phyloP scores from a whole-genome alignment of 2,329 filamentous ascomycete genomes.

The Aspergillus quadricinctus region DNA sequence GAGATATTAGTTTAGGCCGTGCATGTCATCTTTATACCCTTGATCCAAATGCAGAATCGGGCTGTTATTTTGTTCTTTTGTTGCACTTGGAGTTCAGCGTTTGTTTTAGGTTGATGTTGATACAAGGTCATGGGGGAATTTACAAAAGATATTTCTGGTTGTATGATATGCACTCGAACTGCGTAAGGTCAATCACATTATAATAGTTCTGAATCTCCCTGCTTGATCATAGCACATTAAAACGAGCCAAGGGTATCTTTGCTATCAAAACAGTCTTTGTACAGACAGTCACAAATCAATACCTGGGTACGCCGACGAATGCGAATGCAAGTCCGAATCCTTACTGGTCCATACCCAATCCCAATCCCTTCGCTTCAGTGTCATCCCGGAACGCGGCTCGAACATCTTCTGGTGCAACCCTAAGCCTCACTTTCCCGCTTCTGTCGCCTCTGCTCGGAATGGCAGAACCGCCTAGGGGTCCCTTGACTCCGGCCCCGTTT shows the following conservation, averaged over 20 bases:
- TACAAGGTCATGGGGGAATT: constrained; percentile 6
- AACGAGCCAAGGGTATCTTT: constrained; percentile 6
- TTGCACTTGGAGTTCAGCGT: constrained; percentile 28
- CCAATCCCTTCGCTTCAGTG: constrained; percentile 75
- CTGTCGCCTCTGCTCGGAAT: constrained; percentile 67
- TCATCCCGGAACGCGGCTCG: constrained; percentile 84
- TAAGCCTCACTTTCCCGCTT: constrained; percentile 79
- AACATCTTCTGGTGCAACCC: constrained; percentile 87
- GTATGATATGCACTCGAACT: constrained; percentile 6
- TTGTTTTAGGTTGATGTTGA: constrained; percentile 9
- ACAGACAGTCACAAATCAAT: not conserved
- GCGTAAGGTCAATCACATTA: not conserved
- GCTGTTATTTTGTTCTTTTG: constrained; percentile 10
- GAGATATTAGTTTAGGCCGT: constrained; percentile 56
- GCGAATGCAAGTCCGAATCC: not conserved
- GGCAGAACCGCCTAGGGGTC: constrained; percentile 36
- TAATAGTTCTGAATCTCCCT: not conserved
- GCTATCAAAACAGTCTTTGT: not conserved
- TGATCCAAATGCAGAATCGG: constrained; percentile 14
- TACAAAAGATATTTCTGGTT: constrained; percentile 9
- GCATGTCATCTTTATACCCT: constrained; percentile 12
- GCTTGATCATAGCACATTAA: not conserved
- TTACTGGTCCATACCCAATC: constrained; percentile 48
- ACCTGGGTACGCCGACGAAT: not conserved
- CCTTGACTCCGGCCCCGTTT: constrained; percentile 26